phyloP scores from a whole-genome alignment of 805 yeast genomes.

The Scheffersomyces coipomensis region DNA sequence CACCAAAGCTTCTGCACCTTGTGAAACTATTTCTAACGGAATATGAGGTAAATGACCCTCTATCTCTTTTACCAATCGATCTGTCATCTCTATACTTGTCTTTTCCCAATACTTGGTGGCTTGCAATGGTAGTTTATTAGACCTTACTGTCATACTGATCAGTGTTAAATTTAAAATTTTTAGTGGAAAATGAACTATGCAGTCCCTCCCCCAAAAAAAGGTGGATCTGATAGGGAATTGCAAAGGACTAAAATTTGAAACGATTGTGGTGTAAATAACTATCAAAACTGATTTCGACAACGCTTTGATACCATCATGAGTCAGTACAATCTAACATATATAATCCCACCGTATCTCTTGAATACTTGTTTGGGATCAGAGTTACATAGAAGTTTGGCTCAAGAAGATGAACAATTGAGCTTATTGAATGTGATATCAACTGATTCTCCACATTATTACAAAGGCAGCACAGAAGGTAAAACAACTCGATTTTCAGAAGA shows the following conservation, averaged over 20 bases:
- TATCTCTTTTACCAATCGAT: slow-evolving; percentile 44
- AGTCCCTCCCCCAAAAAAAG: no score
- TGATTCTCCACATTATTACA: slow-evolving; percentile 22
- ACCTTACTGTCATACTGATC: no score
- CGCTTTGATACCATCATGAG: not conserved
- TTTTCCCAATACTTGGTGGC: no score
- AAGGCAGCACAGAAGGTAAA: slow-evolving; percentile 9
- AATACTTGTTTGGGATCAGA: slow-evolving; percentile 35
- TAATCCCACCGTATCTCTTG: slow-evolving; percentile 44
- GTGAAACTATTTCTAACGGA: slow-evolving; percentile 60
- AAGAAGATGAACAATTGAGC: slow-evolving; percentile 22
- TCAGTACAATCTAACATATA: slow-evolving; percentile 17
- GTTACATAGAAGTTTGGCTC: slow-evolving; percentile 22
- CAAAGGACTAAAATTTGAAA: no score
- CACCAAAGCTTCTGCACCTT: slow-evolving; percentile 90
- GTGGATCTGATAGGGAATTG: no score
- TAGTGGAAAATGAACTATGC: no score
- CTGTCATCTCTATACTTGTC: no score
- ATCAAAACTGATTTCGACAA: no score
- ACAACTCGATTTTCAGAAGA: slow-evolving; percentile 22
- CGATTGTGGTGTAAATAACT: no score
- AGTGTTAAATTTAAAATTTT: no score
- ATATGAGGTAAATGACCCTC: slow-evolving; percentile 45
- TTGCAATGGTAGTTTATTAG: no score
- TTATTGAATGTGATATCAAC: slow-evolving; percentile 23